Evolutionary conservation across 306 rosid genomes (phyloP), one percentile per base, ranked within the genome.

Genomic region (Quercus ilex): DNA sequence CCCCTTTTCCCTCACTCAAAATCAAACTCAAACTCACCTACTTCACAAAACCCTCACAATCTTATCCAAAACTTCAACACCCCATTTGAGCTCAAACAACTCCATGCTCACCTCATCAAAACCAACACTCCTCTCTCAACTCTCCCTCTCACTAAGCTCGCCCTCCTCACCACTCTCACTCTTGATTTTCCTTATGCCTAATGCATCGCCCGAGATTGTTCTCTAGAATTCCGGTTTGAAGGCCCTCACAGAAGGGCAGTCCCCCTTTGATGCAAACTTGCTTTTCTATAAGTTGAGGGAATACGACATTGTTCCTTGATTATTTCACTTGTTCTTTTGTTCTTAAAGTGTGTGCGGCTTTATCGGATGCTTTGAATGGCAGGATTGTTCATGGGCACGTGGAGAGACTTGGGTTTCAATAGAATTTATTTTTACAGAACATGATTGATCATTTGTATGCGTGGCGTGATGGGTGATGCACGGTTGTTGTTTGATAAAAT

Each of bases 31-130:
- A 38, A 57, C 18, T 4, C 74, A 15, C 62, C 73, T 5, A 8
- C 33, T 76, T 33, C 86, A 0, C 76, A 28, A 46, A 20, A 49
- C 71, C 41, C 33, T 19, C 59, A 55, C 57, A 15, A 83, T 56
- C 86, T 87, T 77, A 85, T 87, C 38, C 84, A 67, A 41, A 81
- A n/a, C 80, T 87, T 89, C 84, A 80, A 28, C 77, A 81, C 88
- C 11, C 90, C 91, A 28, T 74, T 79, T 11, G 91, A 87, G 82
- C 90, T 89, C 79, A 87, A 84, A 82, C 91, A 89, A 78, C 65
- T 85, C 79, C 91, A 90, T 51, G 84, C 90, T 53, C 88, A 85
- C 51, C 86, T 82, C 80, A 35, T 85, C 71, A 90, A 85, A 85
- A 79, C 90, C 63, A 60, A 76, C 19, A 69, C 86, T 38, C 77